A percentile compares a stretch with the other conserved stretches of the same genome.
phyloP scores from a whole-genome alignment of 495 filamentous ascomycete species.

The Podospora conica region DNA sequence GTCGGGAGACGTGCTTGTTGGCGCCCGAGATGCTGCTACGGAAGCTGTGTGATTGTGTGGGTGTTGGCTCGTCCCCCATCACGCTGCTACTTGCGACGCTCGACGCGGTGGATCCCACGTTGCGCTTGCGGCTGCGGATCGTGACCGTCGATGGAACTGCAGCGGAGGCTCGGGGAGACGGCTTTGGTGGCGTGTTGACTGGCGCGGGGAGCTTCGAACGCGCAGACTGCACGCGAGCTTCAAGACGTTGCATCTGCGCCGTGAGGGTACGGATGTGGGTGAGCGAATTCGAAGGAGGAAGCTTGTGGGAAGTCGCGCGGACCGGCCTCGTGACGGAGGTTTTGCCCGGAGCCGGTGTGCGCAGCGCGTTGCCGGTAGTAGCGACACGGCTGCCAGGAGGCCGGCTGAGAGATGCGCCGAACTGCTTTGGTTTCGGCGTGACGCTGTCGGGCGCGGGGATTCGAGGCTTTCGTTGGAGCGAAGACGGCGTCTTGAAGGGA shows the following conservation, averaged over 20 bases:
- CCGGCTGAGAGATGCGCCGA: constrained; percentile 26
- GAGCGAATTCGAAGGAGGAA: constrained; percentile 79
- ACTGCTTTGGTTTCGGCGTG: constrained; percentile 43
- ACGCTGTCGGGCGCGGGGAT: constrained; percentile 45
- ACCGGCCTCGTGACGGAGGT: constrained; percentile 18
- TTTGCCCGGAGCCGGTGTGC: constrained; percentile 27
- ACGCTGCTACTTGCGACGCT: constrained; percentile 35
- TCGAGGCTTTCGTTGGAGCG: constrained; percentile 36
- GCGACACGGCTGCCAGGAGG: constrained; percentile 28
- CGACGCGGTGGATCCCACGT: constrained; percentile 59
- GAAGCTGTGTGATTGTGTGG: constrained; percentile 33
- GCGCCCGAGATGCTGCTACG: constrained; percentile 33
- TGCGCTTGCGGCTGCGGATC: constrained; percentile 65
- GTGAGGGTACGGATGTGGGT: constrained; percentile 89
- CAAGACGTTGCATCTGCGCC: constrained; percentile 92
- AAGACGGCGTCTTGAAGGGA: constrained; percentile 22
- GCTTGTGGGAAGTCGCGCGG: constrained; percentile 33
- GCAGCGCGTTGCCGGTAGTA: constrained; percentile 26
- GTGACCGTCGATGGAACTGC: constrained; percentile 70
- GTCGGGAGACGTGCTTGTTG: constrained; percentile 44
- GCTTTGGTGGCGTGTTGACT: constrained; percentile 69
- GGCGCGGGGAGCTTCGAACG: constrained; percentile 85
- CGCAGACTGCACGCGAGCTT: constrained; percentile 88
- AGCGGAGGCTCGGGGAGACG: constrained; percentile 60
- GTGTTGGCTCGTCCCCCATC: constrained; percentile 39